Evolutionary conservation across 805 yeast species (phyloP).

Genomic region (Kodamaea jinghongensis): DNA sequence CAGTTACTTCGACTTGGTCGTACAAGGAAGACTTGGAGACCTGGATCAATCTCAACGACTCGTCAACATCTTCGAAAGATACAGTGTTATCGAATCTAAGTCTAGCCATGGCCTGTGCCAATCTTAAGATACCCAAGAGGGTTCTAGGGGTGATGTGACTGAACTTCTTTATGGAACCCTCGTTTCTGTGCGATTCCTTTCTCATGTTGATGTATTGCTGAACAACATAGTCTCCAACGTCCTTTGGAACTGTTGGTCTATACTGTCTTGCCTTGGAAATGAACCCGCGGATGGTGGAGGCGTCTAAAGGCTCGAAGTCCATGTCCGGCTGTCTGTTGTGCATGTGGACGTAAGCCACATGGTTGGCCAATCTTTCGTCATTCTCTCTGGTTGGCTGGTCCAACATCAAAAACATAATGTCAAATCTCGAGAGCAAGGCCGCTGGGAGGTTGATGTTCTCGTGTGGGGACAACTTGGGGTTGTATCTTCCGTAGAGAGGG

Average conservation of each 20-base stretch:
- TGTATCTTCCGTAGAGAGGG: slow-evolving; percentile 93
- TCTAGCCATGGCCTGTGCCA: slow-evolving; percentile 93
- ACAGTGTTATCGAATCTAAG: slow-evolving; percentile 77
- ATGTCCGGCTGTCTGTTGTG: slow-evolving; percentile 80
- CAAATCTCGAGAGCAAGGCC: slow-evolving; percentile 92
- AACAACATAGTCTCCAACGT: slow-evolving; percentile 83
- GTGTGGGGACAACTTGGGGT: slow-evolving; percentile 83
- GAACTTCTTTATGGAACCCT: slow-evolving; percentile 73
- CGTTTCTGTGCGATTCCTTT: slow-evolving; percentile 81
- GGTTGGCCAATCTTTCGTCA: slow-evolving; percentile 86
- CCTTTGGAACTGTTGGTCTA: slow-evolving; percentile 81
- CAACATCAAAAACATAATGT: slow-evolving; percentile 78
- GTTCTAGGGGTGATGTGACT: slow-evolving; percentile 96
- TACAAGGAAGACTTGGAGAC: slow-evolving; percentile 85
- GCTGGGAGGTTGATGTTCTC: slow-evolving; percentile 97
- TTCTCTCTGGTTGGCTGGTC: slow-evolving; percentile 78
- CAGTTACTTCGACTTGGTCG: slow-evolving; percentile 44
- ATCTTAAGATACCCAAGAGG: slow-evolving; percentile 80
- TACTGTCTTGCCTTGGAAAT: slow-evolving; percentile 80
- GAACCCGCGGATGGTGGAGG: slow-evolving; percentile 79
- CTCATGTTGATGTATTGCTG: slow-evolving; percentile 86
- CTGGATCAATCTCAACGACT: slow-evolving; percentile 81
- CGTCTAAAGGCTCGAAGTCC: slow-evolving; percentile 73
- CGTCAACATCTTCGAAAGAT: slow-evolving; percentile 82
- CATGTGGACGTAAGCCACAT: slow-evolving; percentile 95